Conservation (phyloP, 1,284 basidiomycete species). For the Thecaphora thlaspeos region DNA sequence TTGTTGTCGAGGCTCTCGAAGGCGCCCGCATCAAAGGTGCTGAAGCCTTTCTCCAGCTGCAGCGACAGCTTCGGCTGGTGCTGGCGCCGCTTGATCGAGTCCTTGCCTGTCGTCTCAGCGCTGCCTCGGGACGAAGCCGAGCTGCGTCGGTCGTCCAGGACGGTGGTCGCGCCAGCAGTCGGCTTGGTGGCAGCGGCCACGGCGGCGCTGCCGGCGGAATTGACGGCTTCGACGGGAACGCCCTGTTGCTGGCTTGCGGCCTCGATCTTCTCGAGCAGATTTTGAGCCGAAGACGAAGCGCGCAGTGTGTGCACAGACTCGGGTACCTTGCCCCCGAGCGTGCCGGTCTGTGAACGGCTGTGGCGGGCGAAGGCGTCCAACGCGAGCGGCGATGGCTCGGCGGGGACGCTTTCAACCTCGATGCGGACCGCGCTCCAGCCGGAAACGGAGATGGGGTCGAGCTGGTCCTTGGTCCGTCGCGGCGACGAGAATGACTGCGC, state of each 20-base stretch:
- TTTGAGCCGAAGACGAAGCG: constrained; percentile 38
- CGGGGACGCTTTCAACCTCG: too few species aligned
- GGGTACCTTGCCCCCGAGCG: constrained; percentile 16
- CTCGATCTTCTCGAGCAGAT: constrained; percentile 15
- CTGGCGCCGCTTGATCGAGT: constrained; percentile 15
- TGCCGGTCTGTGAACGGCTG: constrained; percentile 25
- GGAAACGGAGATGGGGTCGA: too few species aligned
- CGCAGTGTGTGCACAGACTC: constrained; percentile 42
- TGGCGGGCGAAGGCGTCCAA: constrained; percentile 24
- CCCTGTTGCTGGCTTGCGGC: constrained; percentile 1
- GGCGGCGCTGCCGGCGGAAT: too few species aligned
- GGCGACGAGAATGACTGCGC: too few species aligned
- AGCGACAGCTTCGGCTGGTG: constrained; percentile 43
- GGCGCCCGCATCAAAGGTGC: constrained; percentile 42
- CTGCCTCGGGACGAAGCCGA: constrained; percentile 36
- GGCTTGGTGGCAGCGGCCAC: constrained; percentile 22
- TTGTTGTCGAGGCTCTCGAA: constrained; percentile 23
- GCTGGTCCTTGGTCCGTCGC: too few species aligned
- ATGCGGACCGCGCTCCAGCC: too few species aligned
- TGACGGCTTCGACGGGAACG: constrained; percentile 2
- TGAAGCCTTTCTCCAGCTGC: constrained; percentile 47
- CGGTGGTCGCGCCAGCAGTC: constrained; percentile 8
- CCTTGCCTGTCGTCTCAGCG: constrained; percentile 13
- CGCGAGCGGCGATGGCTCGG: too few species aligned
- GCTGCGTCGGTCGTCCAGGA: constrained; percentile 12